Conservation (phyloP, 2,329 filamentous ascomycete genomes). For the Dactylellina parvicollis region DNA sequence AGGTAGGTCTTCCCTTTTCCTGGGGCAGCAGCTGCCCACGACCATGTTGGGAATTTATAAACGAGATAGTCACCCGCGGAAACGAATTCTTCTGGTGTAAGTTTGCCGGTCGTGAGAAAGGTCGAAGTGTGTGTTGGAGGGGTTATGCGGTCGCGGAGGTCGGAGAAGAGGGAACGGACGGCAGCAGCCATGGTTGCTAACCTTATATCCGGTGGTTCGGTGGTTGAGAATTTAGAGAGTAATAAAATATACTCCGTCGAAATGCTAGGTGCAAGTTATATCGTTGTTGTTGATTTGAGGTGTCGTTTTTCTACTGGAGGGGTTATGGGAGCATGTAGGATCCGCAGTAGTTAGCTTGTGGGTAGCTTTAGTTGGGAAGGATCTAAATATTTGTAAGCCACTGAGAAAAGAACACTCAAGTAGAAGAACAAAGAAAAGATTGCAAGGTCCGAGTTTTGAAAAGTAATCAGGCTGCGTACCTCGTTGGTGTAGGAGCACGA, state of each 20-base stretch:
- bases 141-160: conserved; percentile 88
- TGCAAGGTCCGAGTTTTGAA: background rate
- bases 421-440: background rate
- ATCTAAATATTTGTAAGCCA: conserved; percentile 1
- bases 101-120: conserved; percentile 91
- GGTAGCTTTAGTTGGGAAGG: conserved; percentile 1
- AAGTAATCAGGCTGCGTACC: background rate
- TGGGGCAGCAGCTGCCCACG: conserved; percentile 87
- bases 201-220: background rate
- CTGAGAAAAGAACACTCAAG: background rate
- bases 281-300: background rate
- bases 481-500: background rate
- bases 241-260: background rate
- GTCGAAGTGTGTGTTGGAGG: conserved; percentile 90
- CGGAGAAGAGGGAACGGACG: conserved; percentile 88
- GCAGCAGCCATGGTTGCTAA: conserved; percentile 31
- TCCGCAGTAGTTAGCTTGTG: background rate
- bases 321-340: background rate
- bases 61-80: conserved; percentile 96
- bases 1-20: conserved; percentile 82
- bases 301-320: background rate
- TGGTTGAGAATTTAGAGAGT: background rate
- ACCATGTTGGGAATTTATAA: conserved; percentile 99
- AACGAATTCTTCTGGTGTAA: conserved; percentile 96
- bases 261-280: background rate